phyloP scores from a whole-genome alignment of 495 filamentous ascomycete species.

The Penicillium cataractarum region DNA sequence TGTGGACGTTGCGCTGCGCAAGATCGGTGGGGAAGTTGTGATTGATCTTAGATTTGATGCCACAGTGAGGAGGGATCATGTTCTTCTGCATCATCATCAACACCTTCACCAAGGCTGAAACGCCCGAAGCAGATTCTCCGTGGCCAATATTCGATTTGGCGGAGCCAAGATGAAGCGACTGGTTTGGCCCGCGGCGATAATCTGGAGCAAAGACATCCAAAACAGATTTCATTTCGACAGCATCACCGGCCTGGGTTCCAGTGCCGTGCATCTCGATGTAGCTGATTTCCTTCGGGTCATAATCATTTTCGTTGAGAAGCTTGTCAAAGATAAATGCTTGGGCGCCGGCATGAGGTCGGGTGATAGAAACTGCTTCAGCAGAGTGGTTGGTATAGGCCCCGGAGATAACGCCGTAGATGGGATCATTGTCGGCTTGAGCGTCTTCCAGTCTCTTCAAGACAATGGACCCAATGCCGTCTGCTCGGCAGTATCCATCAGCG shows the following conservation, averaged over 20 bases:
- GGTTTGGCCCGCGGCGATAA: constrained; percentile 64
- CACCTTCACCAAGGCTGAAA: constrained; percentile 81
- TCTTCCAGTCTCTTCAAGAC: constrained; percentile 77
- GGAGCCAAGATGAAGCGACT: constrained; percentile 79
- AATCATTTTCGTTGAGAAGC: constrained; percentile 68
- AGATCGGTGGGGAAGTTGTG: constrained; percentile 79
- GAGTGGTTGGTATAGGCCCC: constrained; percentile 75
- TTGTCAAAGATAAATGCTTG: constrained; percentile 71
- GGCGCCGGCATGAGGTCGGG: constrained; percentile 73
- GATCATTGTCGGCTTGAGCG: constrained; percentile 73
- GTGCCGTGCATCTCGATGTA: constrained; percentile 94
- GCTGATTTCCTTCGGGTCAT: constrained; percentile 73
- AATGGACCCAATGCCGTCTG: constrained; percentile 71
- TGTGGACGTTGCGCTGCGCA: constrained; percentile 73
- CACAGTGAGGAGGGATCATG: constrained; percentile 81
- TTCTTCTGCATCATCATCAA: constrained; percentile 86
- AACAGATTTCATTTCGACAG: constrained; percentile 77
- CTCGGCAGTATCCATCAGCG: constrained; percentile 79
- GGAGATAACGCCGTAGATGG: constrained; percentile 68
- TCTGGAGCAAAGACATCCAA: constrained; percentile 79
- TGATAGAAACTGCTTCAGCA: constrained; percentile 79
- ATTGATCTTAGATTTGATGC: constrained; percentile 85
- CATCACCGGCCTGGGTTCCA: constrained; percentile 82
- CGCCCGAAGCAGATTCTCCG: constrained; percentile 84
- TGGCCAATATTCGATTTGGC: constrained; percentile 91